Conservation (phyloP, 163 green algal species). For the Trebouxiophyceae sp. region DNA sequence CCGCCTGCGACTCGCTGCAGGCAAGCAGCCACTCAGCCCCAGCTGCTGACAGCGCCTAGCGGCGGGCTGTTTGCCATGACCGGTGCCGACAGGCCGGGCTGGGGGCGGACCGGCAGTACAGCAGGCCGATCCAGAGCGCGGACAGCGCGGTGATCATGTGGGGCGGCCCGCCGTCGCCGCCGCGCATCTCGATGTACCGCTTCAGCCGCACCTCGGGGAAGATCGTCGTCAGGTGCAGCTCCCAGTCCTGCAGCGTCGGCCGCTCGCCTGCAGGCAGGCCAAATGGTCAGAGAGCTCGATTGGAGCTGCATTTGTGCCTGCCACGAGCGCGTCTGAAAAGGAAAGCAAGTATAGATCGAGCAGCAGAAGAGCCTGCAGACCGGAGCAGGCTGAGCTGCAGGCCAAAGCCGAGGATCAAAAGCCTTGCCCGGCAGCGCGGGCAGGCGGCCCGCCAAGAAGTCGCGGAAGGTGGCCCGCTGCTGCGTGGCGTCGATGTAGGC, state of each 20-base stretch:
- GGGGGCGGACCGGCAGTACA: slow-evolving; percentile 67
- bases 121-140: slow-evolving; percentile 87
- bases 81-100: background rate
- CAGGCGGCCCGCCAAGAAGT: slow-evolving; percentile 84
- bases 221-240: slow-evolving; percentile 93
- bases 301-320: too few relatives aligned
- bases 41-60: background rate
- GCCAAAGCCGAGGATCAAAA: background rate
- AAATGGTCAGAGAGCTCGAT: background rate
- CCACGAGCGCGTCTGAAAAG: too few relatives aligned
- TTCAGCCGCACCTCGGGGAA: slow-evolving; percentile 97
- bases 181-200: slow-evolving; percentile 96
- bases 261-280: slow-evolving; percentile 50
- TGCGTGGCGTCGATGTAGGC: slow-evolving; percentile 6
- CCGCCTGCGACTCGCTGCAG: slow-evolving; percentile 48
- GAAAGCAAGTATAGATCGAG: too few relatives aligned
- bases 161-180: slow-evolving; percentile 88
- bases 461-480: slow-evolving; percentile 66
- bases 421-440: background rate
- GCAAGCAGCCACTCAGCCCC: background rate
- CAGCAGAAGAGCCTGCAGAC: background rate
- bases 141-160: slow-evolving; percentile 86
- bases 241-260: slow-evolving; percentile 88
- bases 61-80: background rate
- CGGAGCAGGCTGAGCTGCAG: background rate